Percentiles rank a stretch among this genome's conserved stretches.
phyloP scores from a whole-genome alignment of 192 early-diverging fungal species.

The Umbelopsis isabellina region DNA sequence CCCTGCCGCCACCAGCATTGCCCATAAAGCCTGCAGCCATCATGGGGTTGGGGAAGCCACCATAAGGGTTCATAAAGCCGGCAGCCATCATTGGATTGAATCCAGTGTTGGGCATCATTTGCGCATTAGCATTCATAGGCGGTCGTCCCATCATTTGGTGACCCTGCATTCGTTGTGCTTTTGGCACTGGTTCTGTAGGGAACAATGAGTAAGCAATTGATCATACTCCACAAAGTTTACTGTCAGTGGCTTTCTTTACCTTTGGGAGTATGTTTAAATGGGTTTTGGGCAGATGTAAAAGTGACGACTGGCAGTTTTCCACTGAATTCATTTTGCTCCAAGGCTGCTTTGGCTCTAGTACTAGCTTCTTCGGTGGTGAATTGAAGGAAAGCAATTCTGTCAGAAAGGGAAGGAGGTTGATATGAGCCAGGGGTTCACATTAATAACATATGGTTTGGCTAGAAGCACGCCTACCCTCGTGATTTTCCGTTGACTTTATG shows the following conservation, averaged over 20 bases:
- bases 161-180: conserved; percentile 30
- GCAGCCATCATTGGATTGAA: conserved; percentile 27
- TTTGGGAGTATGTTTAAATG: conserved; percentile 47
- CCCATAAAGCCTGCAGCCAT: conserved; percentile 31
- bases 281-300: conserved; percentile 43
- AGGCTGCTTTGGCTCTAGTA: conserved; percentile 37
- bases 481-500: conserved; percentile 72
- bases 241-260: conserved; percentile 24
- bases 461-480: conserved; percentile 42
- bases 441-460: not conserved
- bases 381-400: conserved; percentile 55
- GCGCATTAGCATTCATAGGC: not conserved
- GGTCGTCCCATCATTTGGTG: conserved; percentile 19
- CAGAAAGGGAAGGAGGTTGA: not conserved
- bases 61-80: conserved; percentile 15
- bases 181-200: conserved; percentile 30
- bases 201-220: not conserved
- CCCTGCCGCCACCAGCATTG: conserved; percentile 28
- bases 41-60: conserved; percentile 33
- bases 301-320: conserved; percentile 37
- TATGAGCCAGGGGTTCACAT: not conserved
- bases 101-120: conserved; percentile 14
- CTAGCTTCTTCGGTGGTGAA: conserved; percentile 51
- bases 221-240: not conserved
- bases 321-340: conserved; percentile 45